Conservation (phyloP, 1,284 basidiomycete species). For the Puccinia novopanici region DNA sequence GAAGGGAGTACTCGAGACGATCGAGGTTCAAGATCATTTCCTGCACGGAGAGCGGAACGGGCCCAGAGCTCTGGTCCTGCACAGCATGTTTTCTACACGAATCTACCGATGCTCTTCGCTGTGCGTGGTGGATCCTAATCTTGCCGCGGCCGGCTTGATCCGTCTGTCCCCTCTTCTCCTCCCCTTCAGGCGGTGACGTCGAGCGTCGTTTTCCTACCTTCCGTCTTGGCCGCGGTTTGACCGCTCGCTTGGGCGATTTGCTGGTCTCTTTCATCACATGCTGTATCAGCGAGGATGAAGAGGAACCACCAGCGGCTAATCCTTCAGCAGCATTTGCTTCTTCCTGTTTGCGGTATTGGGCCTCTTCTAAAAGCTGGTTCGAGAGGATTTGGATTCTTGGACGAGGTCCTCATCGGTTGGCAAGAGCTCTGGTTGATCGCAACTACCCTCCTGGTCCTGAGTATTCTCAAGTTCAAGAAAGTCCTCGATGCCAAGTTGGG, state of each 20-base stretch:
- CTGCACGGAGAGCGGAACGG: slow-evolving; percentile 37
- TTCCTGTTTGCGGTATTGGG: slow-evolving; percentile 14
- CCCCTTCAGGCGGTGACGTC: neutral
- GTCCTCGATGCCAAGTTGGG: slow-evolving; percentile 28
- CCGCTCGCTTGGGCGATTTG: neutral
- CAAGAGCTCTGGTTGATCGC: neutral
- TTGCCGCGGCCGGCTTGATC: neutral
- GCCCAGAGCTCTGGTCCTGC: neutral
- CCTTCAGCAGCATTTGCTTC: neutral
- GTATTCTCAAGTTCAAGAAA: slow-evolving; percentile 15
- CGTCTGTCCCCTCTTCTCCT: neutral
- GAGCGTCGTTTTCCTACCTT: neutral
- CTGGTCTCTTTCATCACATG: neutral
- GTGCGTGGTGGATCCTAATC: neutral
- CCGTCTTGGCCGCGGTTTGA: slow-evolving; percentile 4
- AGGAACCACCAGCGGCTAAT: neutral
- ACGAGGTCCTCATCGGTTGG: slow-evolving; percentile 36
- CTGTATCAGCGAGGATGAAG: neutral
- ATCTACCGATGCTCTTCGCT: neutral
- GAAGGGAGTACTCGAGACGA: slow-evolving; percentile 40
- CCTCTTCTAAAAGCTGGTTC: slow-evolving; percentile 15
- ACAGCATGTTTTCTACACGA: no score
- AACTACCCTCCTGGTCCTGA: slow-evolving; percentile 1
- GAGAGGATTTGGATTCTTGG: slow-evolving; percentile 23
- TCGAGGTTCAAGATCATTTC: slow-evolving; percentile 25